Conservation (phyloP, 2,329 filamentous ascomycete species). For the Trichoderma koningii region DNA sequence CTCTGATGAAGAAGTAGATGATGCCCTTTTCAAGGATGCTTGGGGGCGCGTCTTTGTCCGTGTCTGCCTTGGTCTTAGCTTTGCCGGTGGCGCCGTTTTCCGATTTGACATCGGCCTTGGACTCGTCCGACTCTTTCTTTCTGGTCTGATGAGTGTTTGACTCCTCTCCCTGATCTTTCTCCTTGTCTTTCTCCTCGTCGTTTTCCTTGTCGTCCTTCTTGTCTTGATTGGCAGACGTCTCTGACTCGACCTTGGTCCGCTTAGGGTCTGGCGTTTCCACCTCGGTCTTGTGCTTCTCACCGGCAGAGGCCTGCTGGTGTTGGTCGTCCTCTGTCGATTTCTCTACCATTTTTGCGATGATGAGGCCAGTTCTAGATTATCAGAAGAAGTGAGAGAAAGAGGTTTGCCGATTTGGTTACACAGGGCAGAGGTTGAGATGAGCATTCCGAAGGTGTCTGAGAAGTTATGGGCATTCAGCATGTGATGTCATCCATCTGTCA, state of each 20-base stretch:
- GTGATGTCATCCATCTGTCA: conserved; percentile 35
- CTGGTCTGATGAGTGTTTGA: no score
- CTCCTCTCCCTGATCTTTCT: conserved; percentile 7
- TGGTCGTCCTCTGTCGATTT: conserved; percentile 2
- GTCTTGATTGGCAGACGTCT: conserved; percentile 26
- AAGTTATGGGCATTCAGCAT: conserved; percentile 11
- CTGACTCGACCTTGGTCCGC: conserved; percentile 34
- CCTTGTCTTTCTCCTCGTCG: not conserved
- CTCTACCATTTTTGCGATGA: not conserved
- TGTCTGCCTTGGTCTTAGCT: conserved; percentile 32
- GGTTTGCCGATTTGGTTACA: no score
- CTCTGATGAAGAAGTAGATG: conserved; percentile 87
- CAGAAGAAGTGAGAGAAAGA: not conserved
- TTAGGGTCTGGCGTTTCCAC: conserved; percentile 35
- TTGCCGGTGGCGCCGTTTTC: conserved; percentile 28
- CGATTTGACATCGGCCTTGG: conserved; percentile 10
- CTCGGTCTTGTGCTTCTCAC: conserved; percentile 38
- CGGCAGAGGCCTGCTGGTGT: conserved; percentile 18
- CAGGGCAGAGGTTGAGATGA: not conserved
- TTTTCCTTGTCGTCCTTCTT: not conserved
- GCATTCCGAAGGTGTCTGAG: not conserved
- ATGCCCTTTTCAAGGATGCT: conserved; percentile 81
- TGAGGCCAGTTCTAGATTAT: not conserved
- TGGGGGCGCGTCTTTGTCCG: conserved; percentile 42
- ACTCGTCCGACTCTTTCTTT: not conserved